Percentiles rank a stretch among this genome's conserved stretches.
Conservation (phyloP, 495 filamentous ascomycete genomes). For the Saxophila tyrrhenica region DNA sequence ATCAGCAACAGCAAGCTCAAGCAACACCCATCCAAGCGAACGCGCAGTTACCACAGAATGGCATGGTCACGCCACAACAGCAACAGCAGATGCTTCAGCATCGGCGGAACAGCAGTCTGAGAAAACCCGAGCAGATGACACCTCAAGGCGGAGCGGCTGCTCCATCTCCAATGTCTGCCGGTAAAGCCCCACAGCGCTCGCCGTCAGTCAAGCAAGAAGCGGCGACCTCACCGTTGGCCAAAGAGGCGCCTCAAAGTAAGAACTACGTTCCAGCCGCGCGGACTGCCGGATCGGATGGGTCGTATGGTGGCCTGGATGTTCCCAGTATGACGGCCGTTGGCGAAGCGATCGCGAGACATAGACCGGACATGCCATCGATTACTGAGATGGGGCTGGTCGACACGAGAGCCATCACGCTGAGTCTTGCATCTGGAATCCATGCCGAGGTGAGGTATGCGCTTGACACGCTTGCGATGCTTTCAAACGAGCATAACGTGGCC, state of each 20-base stretch:
- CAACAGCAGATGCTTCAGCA: slow-evolving; percentile 17
- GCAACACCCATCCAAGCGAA: slow-evolving; percentile 16
- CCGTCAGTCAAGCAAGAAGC: slow-evolving; percentile 12
- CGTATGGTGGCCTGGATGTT: slow-evolving; percentile 20
- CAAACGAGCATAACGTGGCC: slow-evolving; percentile 46
- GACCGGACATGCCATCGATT: slow-evolving; percentile 59
- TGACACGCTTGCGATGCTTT: slow-evolving; percentile 66
- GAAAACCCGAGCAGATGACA: slow-evolving; percentile 11
- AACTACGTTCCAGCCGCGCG: slow-evolving; percentile 17
- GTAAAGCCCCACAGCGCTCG: slow-evolving; percentile 5
- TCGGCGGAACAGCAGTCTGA: slow-evolving; percentile 15
- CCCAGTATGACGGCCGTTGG: slow-evolving; percentile 11
- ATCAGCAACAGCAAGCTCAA: slow-evolving; percentile 24
- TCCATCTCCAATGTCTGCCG: slow-evolving; percentile 7
- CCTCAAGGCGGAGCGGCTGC: slow-evolving; percentile 9
- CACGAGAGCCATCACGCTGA: slow-evolving; percentile 81
- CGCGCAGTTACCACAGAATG: slow-evolving; percentile 26
- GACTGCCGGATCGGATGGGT: slow-evolving; percentile 13
- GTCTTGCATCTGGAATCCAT: slow-evolving; percentile 83
- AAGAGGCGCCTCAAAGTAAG: slow-evolving; percentile 15
- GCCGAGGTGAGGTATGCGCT: slow-evolving; percentile 78
- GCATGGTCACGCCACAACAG: slow-evolving; percentile 19
- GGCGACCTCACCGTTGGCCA: slow-evolving; percentile 8
- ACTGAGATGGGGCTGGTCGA: slow-evolving; percentile 78
- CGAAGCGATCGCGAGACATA: slow-evolving; percentile 4